Percentiles rank a stretch among this genome's conserved stretches.
Evolutionary conservation across 2,329 filamentous ascomycete genomes (phyloP).

Genomic region (Xylariaceae sp.): DNA sequence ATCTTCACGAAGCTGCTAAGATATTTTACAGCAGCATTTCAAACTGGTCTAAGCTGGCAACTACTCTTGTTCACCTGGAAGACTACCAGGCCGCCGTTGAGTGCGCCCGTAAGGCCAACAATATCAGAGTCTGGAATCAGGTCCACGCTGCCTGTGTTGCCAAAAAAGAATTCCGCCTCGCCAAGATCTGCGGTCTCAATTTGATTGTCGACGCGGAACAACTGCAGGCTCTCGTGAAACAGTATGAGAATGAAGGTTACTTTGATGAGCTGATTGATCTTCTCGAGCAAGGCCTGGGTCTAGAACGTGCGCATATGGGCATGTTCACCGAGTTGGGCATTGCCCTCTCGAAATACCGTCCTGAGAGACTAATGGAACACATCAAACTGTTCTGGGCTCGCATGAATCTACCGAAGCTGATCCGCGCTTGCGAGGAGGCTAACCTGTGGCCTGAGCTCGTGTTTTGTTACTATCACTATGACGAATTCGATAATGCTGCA

Average conservation of each 20-base stretch:
- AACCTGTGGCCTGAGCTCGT: constrained; percentile 97
- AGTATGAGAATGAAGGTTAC: constrained; percentile 96
- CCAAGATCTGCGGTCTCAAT: constrained; percentile 98
- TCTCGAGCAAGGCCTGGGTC: constrained; percentile 88
- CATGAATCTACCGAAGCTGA: constrained; percentile 97
- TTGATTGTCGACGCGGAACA: constrained; percentile 97
- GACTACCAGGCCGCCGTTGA: constrained; percentile 98
- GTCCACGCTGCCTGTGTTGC: constrained; percentile 93
- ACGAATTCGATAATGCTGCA: constrained; percentile 96
- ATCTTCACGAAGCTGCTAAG: constrained; percentile 92
- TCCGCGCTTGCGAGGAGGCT: constrained; percentile 86
- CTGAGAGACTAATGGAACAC: constrained; percentile 96
- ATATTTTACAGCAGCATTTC: constrained; percentile 98
- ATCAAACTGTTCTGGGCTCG: constrained; percentile 97
- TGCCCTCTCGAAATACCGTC: constrained; percentile 89
- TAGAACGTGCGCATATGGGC: constrained; percentile 91
- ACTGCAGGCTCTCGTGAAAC: constrained; percentile 84
- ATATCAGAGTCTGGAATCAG: constrained; percentile 98
- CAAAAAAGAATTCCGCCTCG: constrained; percentile 98
- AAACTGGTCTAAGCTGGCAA: constrained; percentile 98
- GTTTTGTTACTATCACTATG: constrained; percentile 97
- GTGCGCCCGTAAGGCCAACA: constrained; percentile 97
- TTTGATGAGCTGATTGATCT: constrained; percentile 96
- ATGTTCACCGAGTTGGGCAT: constrained; percentile 95
- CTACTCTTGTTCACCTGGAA: constrained; percentile 91